These are phyloP conservation scores for Solanum pinnatisectum DNA, from an alignment of 257 asterid genomes.

Conservation along the genomic window DNA sequence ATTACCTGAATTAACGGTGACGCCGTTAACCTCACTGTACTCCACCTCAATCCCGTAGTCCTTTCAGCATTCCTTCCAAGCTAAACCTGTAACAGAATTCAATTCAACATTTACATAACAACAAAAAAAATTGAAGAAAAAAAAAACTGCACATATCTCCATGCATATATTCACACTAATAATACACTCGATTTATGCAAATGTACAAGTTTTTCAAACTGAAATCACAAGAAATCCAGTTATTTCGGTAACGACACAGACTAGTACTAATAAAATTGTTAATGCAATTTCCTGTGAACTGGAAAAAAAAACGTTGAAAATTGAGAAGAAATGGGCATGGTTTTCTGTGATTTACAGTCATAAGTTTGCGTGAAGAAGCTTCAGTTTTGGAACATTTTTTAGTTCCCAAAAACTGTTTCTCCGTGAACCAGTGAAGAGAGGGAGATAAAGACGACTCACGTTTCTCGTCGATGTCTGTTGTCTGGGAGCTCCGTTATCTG, in stretches of 20 bases:
- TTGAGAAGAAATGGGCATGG: not conserved
- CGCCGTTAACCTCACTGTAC: not conserved
- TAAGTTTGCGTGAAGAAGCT: conserved; percentile 1
- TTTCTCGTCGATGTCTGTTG: conserved; percentile 32
- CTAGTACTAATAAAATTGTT: not conserved
- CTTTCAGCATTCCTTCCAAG: not conserved
- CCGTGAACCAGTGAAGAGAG: not conserved
- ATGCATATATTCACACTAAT: not conserved
- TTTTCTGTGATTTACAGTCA: conserved; percentile 7
- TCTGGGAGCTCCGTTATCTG: conserved; percentile 24
- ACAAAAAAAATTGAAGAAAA: not conserved
- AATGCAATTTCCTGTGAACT: not conserved
- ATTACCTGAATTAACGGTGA: conserved; percentile 17
- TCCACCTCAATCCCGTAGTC: not conserved
- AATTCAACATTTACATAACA: not conserved
- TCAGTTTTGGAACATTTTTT: not conserved
- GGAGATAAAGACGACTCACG: not conserved
- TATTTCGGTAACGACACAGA: not conserved
- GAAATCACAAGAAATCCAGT: not conserved
- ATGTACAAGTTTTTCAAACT: not conserved
- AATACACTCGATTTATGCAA: not conserved
- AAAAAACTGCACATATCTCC: not conserved
- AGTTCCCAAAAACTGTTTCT: not conserved
- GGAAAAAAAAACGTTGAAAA: not conserved
- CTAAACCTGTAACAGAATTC: not conserved